phyloP scores from a whole-genome alignment of 2,329 filamentous ascomycete genomes.

The Verticillium isaacii region DNA sequence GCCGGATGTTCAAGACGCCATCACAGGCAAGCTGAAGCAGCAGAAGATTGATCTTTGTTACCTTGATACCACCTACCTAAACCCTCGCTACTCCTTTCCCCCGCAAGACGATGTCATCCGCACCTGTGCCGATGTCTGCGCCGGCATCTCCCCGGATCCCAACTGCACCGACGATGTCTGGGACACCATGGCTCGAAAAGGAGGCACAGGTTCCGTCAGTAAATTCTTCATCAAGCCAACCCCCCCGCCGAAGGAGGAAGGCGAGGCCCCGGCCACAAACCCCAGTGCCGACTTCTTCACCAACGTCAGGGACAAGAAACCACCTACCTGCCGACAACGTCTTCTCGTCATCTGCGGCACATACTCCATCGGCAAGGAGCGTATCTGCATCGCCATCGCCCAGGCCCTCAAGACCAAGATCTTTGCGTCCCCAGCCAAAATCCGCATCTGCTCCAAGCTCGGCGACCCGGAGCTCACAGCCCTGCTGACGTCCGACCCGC shows the following conservation, averaged over 20 bases:
- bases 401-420: constrained; percentile 83
- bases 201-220: constrained; percentile 40
- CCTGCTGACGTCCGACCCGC: constrained; percentile 73
- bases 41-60: constrained; percentile 96
- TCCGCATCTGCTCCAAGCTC: constrained; percentile 76
- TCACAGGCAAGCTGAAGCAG: constrained; percentile 67
- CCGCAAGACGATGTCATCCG: constrained; percentile 81
- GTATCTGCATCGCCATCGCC: constrained; percentile 89
- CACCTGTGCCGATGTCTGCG: constrained; percentile 83
- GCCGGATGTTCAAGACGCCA: constrained; percentile 66
- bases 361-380: constrained; percentile 97
- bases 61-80: constrained; percentile 94
- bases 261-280: constrained; percentile 18
- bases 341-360: constrained; percentile 92
- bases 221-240: constrained; percentile 40
- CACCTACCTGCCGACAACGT: constrained; percentile 44
- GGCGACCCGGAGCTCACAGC: constrained; percentile 77
- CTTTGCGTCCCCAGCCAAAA: constrained; percentile 78
- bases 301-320: constrained; percentile 1
- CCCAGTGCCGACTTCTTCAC: constrained; percentile 5
- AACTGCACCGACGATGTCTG: constrained; percentile 42
- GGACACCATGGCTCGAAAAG: constrained; percentile 36
- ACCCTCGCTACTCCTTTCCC: constrained; percentile 92
- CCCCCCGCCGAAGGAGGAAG: constrained; percentile 23
- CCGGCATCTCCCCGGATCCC: constrained; percentile 65